phyloP scores from a whole-genome alignment of 1,284 basidiomycete species.

The Mycosarcoma mackinlayi region DNA sequence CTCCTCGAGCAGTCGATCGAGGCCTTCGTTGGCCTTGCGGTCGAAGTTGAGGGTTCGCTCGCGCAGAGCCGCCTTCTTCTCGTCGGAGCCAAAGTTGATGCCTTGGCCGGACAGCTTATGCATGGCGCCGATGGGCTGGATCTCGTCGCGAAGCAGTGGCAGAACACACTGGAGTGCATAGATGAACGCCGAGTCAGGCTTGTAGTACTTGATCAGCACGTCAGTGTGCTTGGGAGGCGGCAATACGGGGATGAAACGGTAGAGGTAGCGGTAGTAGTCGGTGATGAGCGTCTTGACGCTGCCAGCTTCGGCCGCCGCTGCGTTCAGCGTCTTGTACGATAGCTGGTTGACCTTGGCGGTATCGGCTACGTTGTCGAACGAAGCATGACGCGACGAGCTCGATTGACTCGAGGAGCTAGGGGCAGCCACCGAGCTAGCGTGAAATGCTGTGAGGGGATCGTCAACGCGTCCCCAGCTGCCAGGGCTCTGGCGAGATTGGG shows the following conservation, averaged over 20 bases:
- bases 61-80: conserved; percentile 48
- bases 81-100: conserved; percentile 54
- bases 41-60: conserved; percentile 46
- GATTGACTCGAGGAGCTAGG: conserved; percentile 18
- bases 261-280: conserved; percentile 62
- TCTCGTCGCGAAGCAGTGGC: conserved; percentile 54
- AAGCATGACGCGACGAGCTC: conserved; percentile 18
- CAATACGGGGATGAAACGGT: conserved; percentile 61
- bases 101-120: conserved; percentile 44
- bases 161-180: conserved; percentile 56
- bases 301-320: conserved; percentile 30
- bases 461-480: conserved; percentile 10
- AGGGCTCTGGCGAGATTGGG: conserved; percentile 16
- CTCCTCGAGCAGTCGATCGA: conserved; percentile 55
- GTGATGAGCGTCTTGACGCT: conserved; percentile 40
- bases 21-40: conserved; percentile 53
- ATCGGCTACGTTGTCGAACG: conserved; percentile 18
- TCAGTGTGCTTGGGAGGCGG: conserved; percentile 51
- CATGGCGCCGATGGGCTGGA: conserved; percentile 44
- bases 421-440: conserved; percentile 38
- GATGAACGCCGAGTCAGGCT: conserved; percentile 55
- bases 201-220: conserved; percentile 35
- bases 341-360: conserved; percentile 19
- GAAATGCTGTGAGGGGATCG: conserved; percentile 27
- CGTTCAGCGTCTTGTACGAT: conserved; percentile 25